Percentiles rank a stretch among this genome's conserved stretches.
These are phyloP conservation scores for Lignosus rhinocerotis DNA, from an alignment of 1,284 basidiomycete genomes.

Conservation along the genomic window DNA sequence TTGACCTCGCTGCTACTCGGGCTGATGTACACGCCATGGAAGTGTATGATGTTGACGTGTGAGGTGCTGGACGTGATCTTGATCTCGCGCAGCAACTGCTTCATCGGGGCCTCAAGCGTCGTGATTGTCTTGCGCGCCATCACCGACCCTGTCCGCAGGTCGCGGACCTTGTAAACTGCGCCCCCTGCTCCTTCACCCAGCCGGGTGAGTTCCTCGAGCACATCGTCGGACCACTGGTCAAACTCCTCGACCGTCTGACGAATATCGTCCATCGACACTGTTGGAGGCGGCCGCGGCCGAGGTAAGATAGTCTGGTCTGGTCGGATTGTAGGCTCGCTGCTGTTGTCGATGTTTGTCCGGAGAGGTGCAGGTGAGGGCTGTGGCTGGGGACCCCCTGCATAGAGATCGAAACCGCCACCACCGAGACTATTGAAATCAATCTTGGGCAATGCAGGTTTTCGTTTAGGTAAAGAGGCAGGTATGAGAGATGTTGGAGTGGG, in stretches of 20 bases:
- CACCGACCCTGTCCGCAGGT: slow-evolving; percentile 73
- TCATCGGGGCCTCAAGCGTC: slow-evolving; percentile 90
- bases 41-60: slow-evolving; percentile 89
- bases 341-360: slow-evolving; percentile 39
- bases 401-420: slow-evolving; percentile 31
- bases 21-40: slow-evolving; percentile 94
- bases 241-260: slow-evolving; percentile 37
- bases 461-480: slow-evolving; percentile 22
- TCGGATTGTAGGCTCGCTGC: slow-evolving; percentile 56
- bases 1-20: slow-evolving; percentile 92
- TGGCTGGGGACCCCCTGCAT: slow-evolving; percentile 32
- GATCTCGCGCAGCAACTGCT: slow-evolving; percentile 92
- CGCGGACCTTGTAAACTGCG: slow-evolving; percentile 89
- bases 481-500: slow-evolving; percentile 24
- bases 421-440: slow-evolving; percentile 31
- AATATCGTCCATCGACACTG: slow-evolving; percentile 35
- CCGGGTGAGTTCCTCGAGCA: slow-evolving; percentile 71
- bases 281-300: slow-evolving; percentile 25
- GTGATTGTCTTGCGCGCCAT: slow-evolving; percentile 98
- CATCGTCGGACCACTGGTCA: slow-evolving; percentile 63
- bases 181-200: slow-evolving; percentile 97
- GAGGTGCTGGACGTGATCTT: slow-evolving; percentile 85
- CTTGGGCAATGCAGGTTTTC: slow-evolving; percentile 32
- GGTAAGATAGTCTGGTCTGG: slow-evolving; percentile 39
- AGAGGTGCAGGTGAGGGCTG: slow-evolving; percentile 27